Evolutionary conservation across 306 rosid species (phyloP), one percentile per base, ranked within the genome.

Genomic region (Castanea sativa): DNA sequence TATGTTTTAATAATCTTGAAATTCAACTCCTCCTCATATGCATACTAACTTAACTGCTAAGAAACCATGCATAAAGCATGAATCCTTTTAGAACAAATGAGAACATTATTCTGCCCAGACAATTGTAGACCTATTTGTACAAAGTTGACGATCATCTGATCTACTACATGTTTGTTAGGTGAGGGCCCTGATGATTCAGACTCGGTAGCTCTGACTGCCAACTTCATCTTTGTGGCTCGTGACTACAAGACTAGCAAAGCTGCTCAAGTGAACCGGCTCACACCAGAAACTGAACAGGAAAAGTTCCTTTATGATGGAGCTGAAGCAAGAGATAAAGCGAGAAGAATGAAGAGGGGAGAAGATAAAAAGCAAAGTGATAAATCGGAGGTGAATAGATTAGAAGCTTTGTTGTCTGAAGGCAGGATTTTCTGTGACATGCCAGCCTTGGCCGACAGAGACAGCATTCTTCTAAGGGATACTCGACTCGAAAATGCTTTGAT

Each of bases 151-250:
- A 16, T 18, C 71, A 32, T 65, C 35, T 33, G 35, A 4, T 33
- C 11, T 32, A 14, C 33, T 32, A 52, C 23, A 49, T 51, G 6
- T 53, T 67, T 55, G 18, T 20, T 12, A 69, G 87, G 84, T 83
- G 92, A 80, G 45, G 80, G 76, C 70, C 80, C 80, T 75, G 88
- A 80, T 69, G 70, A 67, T 53, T 80, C 92, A 73, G 91, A 92
- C 73, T 76, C 76, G 3, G 85, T 88, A 55, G 93, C 88, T 71
- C 86, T 95, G 21, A 89, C 98, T 59, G 97, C 99, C 63, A 93
- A 95, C 85, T 95, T 95, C 91, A 95, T 89, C 83, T 95, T 92
- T 70, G 99, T 95, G 81, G 99, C 99, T 4, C 97, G 97, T 38
- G 99, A 95, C 87, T 91, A 92, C 49, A 73, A 89, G 82, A 92